A percentile compares a stretch with the other conserved stretches of the same genome.
phyloP scores from a whole-genome alignment of 148 eudicot species.

The Oxyria digyna region DNA sequence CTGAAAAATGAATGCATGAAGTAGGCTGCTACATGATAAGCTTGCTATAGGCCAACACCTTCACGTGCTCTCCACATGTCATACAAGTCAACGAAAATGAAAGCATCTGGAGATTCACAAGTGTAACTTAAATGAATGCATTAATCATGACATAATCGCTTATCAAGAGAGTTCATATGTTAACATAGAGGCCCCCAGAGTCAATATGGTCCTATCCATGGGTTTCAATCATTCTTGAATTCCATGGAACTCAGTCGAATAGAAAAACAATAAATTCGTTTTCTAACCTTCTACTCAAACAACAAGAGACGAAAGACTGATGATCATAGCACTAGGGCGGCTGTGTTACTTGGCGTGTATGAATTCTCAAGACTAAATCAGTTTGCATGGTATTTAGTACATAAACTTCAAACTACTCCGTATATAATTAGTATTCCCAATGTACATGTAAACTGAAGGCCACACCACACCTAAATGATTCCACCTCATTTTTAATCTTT shows the following conservation, averaged over 20 bases:
- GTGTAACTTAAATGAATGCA: not conserved
- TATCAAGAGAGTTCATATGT: not conserved
- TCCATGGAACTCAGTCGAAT: not conserved
- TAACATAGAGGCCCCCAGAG: no score
- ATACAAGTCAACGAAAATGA: conserved; percentile 1
- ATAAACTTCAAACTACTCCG: no score
- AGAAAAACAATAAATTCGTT: not conserved
- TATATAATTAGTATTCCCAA: not conserved
- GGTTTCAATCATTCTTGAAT: not conserved
- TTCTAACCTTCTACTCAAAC: not conserved
- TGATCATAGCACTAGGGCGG: not conserved
- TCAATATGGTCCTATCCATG: not conserved
- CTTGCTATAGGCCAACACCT: not conserved
- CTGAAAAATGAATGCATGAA: not conserved
- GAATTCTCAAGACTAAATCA: not conserved
- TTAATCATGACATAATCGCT: not conserved
- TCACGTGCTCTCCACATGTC: not conserved
- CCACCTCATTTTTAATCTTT: not conserved
- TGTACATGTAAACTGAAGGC: not conserved
- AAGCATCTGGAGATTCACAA: not conserved
- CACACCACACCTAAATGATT: not conserved
- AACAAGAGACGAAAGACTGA: no score
- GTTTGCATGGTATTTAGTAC: no score
- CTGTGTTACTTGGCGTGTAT: not conserved
- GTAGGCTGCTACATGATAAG: not conserved